Conservation (phyloP, 2,329 filamentous ascomycete genomes). For the Lizonia empirigonia region DNA sequence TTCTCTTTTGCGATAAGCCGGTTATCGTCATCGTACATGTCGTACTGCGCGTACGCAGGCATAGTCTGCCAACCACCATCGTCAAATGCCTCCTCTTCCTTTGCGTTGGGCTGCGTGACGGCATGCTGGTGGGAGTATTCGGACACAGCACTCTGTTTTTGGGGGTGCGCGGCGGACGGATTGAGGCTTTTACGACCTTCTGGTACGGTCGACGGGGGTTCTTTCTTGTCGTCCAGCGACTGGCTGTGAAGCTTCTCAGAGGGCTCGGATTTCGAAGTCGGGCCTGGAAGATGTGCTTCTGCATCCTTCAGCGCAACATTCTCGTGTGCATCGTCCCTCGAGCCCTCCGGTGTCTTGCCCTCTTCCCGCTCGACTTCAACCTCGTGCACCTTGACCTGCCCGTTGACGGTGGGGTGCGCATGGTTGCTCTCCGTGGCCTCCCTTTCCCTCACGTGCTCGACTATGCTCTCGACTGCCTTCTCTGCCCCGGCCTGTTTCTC, state of each 20-base stretch:
- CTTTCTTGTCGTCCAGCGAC: constrained; percentile 3
- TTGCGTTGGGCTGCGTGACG: constrained; percentile 56
- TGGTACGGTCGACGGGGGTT: constrained; percentile 3
- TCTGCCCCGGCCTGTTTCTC: constrained; percentile 22
- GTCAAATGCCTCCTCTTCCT: constrained; percentile 63
- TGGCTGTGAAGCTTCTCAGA: neutral
- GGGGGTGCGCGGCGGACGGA: constrained; percentile 7
- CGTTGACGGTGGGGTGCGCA: neutral
- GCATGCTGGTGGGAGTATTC: constrained; percentile 92
- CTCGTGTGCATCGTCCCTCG: constrained; percentile 3
- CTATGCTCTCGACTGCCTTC: constrained; percentile 26
- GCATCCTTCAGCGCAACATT: constrained; percentile 2
- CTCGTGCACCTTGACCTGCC: constrained; percentile 6
- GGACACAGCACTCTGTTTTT: constrained; percentile 57
- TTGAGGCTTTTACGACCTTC: constrained; percentile 19
- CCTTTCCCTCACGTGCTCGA: constrained; percentile 19
- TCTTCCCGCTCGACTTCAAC: constrained; percentile 8
- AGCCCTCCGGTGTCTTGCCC: constrained; percentile 1
- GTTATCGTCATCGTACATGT: constrained; percentile 95
- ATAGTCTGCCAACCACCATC: constrained; percentile 90
- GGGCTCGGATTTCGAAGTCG: neutral
- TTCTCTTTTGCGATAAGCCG: constrained; percentile 83
- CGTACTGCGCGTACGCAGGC: constrained; percentile 90
- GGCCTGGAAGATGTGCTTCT: constrained; percentile 15
- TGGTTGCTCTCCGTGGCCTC: constrained; percentile 16